Percentiles rank a stretch among this genome's conserved stretches.
These are phyloP conservation scores for Dryas alaskensis DNA, from an alignment of 306 rosid genomes.

Conservation along the genomic window DNA sequence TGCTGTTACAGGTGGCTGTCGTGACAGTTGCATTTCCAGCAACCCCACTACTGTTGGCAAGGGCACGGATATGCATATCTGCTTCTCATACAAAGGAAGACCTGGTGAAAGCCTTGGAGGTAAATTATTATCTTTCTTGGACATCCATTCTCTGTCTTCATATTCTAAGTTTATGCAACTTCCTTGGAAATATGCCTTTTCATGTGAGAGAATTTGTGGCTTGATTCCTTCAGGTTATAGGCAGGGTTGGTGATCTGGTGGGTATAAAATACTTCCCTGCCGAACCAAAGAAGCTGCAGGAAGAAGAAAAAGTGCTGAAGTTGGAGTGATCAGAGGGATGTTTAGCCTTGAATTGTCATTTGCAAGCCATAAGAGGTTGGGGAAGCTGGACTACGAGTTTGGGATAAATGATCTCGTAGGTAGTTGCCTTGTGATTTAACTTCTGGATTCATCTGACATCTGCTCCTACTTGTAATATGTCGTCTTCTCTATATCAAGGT, in stretches of 20 bases:
- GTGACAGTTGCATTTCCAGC: conserved; percentile 96
- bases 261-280: conserved; percentile 91
- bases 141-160: background rate
- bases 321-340: conserved; percentile 20
- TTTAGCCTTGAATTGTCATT: background rate
- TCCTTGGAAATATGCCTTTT: background rate
- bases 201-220: background rate
- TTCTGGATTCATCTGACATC: background rate
- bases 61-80: conserved; percentile 93
- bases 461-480: background rate
- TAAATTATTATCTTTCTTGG: conserved; percentile 17
- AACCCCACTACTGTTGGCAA: conserved; percentile 77
- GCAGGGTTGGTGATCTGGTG: conserved; percentile 73
- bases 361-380: background rate
- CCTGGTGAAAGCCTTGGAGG: conserved; percentile 76
- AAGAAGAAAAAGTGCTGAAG: conserved; percentile 21
- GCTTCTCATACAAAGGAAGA: conserved; percentile 91
- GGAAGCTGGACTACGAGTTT: conserved; percentile 5
- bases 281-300: conserved; percentile 52
- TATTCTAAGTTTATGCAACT: background rate
- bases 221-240: conserved; percentile 51
- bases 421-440: conserved; percentile 3
- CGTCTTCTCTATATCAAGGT: background rate
- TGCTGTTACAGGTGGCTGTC: conserved; percentile 63
- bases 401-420: background rate